These are phyloP conservation scores for Suillus fuscotomentosus DNA, from an alignment of 768 basidiomycete genomes.

Conservation along the genomic window DNA sequence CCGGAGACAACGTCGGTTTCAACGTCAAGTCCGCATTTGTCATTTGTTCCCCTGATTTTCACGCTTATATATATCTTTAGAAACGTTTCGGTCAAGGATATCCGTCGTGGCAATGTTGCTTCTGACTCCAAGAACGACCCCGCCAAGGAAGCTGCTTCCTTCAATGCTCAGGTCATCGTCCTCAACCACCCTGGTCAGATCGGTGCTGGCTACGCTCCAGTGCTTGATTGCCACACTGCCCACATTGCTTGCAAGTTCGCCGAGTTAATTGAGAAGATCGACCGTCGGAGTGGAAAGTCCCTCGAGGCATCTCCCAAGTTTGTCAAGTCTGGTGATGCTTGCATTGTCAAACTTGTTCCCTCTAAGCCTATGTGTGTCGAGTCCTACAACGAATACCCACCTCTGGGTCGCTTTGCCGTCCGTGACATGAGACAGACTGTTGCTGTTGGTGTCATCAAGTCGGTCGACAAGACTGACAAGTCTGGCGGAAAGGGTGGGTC, in stretches of 20 bases:
- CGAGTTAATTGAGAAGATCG: constrained; percentile 98
- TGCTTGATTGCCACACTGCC: constrained; percentile 99
- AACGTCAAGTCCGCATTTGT: constrained; percentile 80
- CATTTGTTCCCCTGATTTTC: background rate
- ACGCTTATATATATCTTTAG: constrained; percentile 37
- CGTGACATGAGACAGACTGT: constrained; percentile 99
- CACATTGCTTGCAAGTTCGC: constrained; percentile 99
- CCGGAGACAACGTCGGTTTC: constrained; percentile 99
- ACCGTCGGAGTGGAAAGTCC: constrained; percentile 95
- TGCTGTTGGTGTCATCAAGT: constrained; percentile 98
- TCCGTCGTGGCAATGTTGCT: constrained; percentile 98
- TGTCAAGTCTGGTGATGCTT: constrained; percentile 99
- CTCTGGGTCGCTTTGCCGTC: constrained; percentile 98
- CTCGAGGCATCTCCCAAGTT: constrained; percentile 90
- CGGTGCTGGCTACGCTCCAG: constrained; percentile 97
- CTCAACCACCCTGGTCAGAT: constrained; percentile 99
- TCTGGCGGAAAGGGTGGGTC: constrained; percentile 76
- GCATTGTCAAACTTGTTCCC: constrained; percentile 96
- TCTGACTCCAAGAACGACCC: constrained; percentile 99
- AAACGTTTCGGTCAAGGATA: constrained; percentile 99
- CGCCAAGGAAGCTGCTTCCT: constrained; percentile 97
- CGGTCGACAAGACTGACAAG: constrained; percentile 94
- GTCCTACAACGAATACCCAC: constrained; percentile 96
- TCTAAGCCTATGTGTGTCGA: constrained; percentile 96
- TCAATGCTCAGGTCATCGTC: constrained; percentile 99